These are phyloP conservation scores for Sporothrix inflata DNA, from an alignment of 2,329 filamentous ascomycete species.

Conservation along the genomic window DNA sequence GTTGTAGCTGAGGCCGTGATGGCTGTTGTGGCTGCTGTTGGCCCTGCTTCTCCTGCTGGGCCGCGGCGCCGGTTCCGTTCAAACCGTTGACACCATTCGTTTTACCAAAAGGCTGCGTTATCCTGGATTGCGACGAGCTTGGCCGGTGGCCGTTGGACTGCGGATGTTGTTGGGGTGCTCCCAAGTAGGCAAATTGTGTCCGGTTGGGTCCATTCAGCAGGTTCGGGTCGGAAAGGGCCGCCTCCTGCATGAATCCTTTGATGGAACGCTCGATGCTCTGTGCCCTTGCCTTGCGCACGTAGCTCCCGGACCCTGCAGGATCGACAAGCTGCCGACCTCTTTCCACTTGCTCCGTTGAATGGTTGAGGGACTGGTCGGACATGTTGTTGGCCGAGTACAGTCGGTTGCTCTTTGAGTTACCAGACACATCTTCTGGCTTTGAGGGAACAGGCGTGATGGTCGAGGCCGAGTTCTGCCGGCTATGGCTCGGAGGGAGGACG, in stretches of 20 bases:
- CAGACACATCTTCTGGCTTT: conserved; percentile 27
- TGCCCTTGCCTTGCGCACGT: conserved; percentile 37
- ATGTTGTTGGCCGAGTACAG: conserved; percentile 26
- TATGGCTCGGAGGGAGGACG: conserved; percentile 27
- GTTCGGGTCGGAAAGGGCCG: conserved; percentile 11
- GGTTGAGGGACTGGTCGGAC: conserved; percentile 33
- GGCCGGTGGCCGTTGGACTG: conserved; percentile 13
- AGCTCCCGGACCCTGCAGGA: conserved; percentile 27
- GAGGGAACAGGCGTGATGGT: conserved; percentile 14
- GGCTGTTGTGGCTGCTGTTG: background rate
- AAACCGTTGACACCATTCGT: background rate
- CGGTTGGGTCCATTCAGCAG: conserved; percentile 1
- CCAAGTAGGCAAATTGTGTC: conserved; percentile 19
- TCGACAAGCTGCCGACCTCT: conserved; percentile 32
- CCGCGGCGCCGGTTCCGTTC: background rate
- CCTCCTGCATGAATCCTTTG: conserved; percentile 37
- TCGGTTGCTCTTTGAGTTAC: background rate
- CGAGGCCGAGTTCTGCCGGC: conserved; percentile 33
- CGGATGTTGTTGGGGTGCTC: background rate
- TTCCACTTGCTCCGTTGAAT: background rate
- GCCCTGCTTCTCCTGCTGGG: background rate
- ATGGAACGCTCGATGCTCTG: conserved; percentile 40
- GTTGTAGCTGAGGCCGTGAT: background rate
- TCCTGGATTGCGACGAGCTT: conserved; percentile 26
- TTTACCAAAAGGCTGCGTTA: background rate